Evolutionary conservation across 2,329 filamentous ascomycete species (phyloP).

Genomic region (Aspergillus proliferans): DNA sequence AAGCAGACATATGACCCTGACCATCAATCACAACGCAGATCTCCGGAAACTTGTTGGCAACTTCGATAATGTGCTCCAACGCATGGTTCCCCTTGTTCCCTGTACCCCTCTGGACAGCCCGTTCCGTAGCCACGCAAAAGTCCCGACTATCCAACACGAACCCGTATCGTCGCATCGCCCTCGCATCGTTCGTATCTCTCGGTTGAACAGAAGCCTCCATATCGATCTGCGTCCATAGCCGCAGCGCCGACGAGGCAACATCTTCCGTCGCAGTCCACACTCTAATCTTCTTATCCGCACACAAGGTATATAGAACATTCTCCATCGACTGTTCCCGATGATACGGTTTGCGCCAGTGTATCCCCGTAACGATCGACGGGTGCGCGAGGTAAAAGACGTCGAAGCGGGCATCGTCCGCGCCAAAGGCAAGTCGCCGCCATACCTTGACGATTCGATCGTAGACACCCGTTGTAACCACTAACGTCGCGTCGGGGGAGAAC

Average conservation of each 20-base stretch:
- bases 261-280: constrained; percentile 77
- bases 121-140: constrained; percentile 70
- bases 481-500: constrained; percentile 79
- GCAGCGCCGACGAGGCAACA: constrained; percentile 63
- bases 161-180: constrained; percentile 54
- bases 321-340: constrained; percentile 72
- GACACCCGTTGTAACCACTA: constrained; percentile 73
- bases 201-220: constrained; percentile 64
- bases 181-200: constrained; percentile 36
- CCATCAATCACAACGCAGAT: constrained; percentile 80
- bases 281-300: constrained; percentile 70
- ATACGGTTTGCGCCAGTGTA: constrained; percentile 78
- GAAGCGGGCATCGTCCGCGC: constrained; percentile 74
- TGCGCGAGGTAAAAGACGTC: constrained; percentile 89
- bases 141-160: constrained; percentile 80
- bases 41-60: constrained; percentile 80
- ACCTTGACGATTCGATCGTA: constrained; percentile 84
- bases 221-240: constrained; percentile 76
- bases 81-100: constrained; percentile 61
- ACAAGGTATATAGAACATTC: constrained; percentile 86
- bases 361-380: constrained; percentile 67
- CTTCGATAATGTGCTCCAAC: constrained; percentile 75
- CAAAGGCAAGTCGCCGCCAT: constrained; percentile 83
- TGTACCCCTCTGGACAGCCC: constrained; percentile 60
- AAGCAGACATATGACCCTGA: constrained; percentile 80